These are phyloP conservation scores for Ammopiptanthus mongolicus DNA, from an alignment of 306 rosid species.

Conservation along the genomic window DNA sequence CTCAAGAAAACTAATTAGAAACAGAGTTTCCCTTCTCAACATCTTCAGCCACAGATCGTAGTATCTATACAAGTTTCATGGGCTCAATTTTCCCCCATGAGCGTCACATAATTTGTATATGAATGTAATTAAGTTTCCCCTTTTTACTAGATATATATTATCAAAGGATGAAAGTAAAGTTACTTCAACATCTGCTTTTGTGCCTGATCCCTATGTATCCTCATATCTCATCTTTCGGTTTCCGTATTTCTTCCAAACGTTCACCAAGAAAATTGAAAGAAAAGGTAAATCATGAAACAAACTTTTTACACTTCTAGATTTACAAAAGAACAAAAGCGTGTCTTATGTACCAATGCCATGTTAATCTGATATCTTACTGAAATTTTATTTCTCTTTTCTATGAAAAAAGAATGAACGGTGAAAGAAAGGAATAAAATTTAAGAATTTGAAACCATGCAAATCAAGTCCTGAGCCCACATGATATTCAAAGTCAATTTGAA, in stretches of 20 bases:
- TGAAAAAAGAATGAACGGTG: background rate
- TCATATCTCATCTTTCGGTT: background rate
- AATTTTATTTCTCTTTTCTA: background rate
- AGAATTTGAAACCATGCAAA: background rate
- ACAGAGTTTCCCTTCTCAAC: slow-evolving; percentile 33
- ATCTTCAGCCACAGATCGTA: slow-evolving; percentile 24
- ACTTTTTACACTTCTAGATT: background rate
- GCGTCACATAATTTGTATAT: slow-evolving; percentile 21
- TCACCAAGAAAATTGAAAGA: background rate
- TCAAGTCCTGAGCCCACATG: background rate
- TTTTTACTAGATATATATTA: background rate
- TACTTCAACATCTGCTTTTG: background rate
- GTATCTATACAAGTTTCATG: background rate
- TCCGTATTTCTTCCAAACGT: background rate
- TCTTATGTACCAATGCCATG: background rate
- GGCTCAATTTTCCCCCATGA: slow-evolving; percentile 12
- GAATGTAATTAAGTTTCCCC: background rate
- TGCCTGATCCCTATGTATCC: background rate
- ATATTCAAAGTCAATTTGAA: background rate
- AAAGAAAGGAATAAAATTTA: background rate
- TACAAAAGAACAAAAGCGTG: background rate
- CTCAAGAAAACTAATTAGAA: slow-evolving; percentile 30
- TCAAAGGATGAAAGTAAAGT: background rate
- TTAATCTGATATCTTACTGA: background rate
- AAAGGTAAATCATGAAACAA: background rate